These are phyloP conservation scores for Lachnellula hyalina DNA, from an alignment of 2,329 filamentous ascomycete genomes.

Conservation along the genomic window DNA sequence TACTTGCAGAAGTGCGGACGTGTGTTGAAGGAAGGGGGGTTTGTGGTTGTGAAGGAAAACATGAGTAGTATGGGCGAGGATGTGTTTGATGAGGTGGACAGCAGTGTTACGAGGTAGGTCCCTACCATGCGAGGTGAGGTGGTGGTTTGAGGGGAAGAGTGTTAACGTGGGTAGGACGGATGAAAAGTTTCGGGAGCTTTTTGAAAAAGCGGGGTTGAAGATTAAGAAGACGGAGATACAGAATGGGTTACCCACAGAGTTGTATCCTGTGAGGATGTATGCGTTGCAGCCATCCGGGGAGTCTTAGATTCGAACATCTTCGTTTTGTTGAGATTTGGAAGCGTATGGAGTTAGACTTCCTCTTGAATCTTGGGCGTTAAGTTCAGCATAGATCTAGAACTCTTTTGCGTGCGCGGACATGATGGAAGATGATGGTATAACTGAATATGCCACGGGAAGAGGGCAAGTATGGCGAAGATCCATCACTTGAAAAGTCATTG, in stretches of 20 bases:
- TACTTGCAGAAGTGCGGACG: slow-evolving; percentile 60
- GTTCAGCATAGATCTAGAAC: too few species aligned
- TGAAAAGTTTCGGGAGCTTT: slow-evolving; percentile 63
- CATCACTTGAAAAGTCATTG: too few species aligned
- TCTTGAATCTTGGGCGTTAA: background rate
- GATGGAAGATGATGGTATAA: too few species aligned
- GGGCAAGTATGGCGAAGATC: too few species aligned
- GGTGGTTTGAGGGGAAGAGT: background rate
- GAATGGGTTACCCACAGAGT: slow-evolving; percentile 53
- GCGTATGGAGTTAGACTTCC: background rate
- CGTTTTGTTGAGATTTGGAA: background rate
- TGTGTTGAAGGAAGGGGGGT: slow-evolving; percentile 46
- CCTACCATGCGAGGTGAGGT: background rate
- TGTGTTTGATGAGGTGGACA: slow-evolving; percentile 70
- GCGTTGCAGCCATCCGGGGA: slow-evolving; percentile 45
- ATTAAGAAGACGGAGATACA: slow-evolving; percentile 69
- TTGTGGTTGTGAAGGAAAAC: slow-evolving; percentile 80
- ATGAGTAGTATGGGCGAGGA: slow-evolving; percentile 54
- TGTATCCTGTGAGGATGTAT: slow-evolving; percentile 75
- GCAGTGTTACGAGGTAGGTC: slow-evolving; percentile 63
- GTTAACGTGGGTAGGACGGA: slow-evolving; percentile 51
- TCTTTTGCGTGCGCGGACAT: too few species aligned
- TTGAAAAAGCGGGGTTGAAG: slow-evolving; percentile 61
- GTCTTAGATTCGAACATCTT: background rate
- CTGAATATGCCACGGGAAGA: too few species aligned